phyloP scores from a whole-genome alignment of 768 basidiomycete genomes.

The Rhodotorula kratochvilovae region DNA sequence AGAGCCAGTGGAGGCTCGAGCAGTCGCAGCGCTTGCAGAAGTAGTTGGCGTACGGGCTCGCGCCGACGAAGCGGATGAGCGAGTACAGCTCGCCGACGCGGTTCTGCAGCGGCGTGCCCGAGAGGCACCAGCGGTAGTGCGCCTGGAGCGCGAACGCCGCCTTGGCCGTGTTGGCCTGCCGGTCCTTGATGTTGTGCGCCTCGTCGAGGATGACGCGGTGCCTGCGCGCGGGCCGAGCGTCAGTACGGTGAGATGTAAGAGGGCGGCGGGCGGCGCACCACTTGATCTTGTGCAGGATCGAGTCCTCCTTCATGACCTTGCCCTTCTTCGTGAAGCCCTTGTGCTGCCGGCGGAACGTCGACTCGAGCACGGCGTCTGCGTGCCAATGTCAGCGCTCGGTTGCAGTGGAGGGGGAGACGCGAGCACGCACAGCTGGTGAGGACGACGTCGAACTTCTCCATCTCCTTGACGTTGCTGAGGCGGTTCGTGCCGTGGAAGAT shows the following conservation, averaged over 20 bases:
- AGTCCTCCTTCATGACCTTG: constrained; percentile 77
- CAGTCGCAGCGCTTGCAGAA: constrained; percentile 91
- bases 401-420: not conserved
- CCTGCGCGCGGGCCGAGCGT: not conserved
- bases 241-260: constrained; percentile 21
- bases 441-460: constrained; percentile 84
- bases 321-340: constrained; percentile 85
- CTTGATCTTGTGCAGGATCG: constrained; percentile 71
- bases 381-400: not conserved
- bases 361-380: constrained; percentile 82
- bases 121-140: constrained; percentile 86
- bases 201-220: constrained; percentile 45
- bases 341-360: constrained; percentile 86
- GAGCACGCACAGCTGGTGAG: constrained; percentile 61
- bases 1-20: constrained; percentile 88
- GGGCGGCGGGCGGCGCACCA: constrained; percentile 60
- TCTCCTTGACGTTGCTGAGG: constrained; percentile 54
- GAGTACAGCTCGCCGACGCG: constrained; percentile 99
- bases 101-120: constrained; percentile 79
- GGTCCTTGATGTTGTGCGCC: constrained; percentile 97
- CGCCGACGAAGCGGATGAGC: constrained; percentile 67
- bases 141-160: constrained; percentile 85
- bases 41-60: constrained; percentile 81
- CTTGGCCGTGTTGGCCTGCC: constrained; percentile 89
- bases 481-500: constrained; percentile 50